A percentile compares a stretch with the other conserved stretches of the same genome.
Evolutionary conservation across 2,329 filamentous ascomycete species (phyloP).

Genomic region (Stachybotrys chartarum): DNA sequence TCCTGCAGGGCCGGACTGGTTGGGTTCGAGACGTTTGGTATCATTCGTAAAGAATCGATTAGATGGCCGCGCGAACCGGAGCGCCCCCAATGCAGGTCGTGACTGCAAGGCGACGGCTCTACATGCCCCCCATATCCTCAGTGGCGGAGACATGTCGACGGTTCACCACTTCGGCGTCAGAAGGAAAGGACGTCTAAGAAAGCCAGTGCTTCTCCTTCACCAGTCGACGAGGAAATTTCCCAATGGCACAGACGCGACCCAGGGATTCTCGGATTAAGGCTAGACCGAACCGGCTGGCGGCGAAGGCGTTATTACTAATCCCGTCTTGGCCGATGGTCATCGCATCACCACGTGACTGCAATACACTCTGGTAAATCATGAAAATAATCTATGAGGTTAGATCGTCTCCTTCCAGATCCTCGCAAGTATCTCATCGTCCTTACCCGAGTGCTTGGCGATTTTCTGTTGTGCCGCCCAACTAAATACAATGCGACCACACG

Average conservation of each 20-base stretch:
- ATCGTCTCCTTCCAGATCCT: no score
- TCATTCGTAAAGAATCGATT: slow-evolving; percentile 24
- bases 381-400: no score
- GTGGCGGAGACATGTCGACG: slow-evolving; percentile 23
- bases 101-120: slow-evolving; percentile 22
- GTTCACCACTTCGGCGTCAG: not conserved
- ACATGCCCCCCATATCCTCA: slow-evolving; percentile 25
- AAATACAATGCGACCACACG: no score
- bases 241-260: not conserved
- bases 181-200: no score
- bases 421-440: no score
- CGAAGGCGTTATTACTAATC: no score
- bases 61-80: slow-evolving; percentile 10
- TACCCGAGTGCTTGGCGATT: no score
- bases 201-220: no score
- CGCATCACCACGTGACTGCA: no score
- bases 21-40: slow-evolving; percentile 14
- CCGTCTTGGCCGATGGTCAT: no score
- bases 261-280: not conserved
- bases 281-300: not conserved
- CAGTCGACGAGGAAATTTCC: not conserved
- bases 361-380: no score
- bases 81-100: slow-evolving; percentile 16
- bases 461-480: no score
- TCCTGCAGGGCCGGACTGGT: not conserved